Evolutionary conservation across 2,329 filamentous ascomycete genomes (phyloP), one percentile per base, ranked within the genome.

Genomic region (Trichoderma asperellum): DNA sequence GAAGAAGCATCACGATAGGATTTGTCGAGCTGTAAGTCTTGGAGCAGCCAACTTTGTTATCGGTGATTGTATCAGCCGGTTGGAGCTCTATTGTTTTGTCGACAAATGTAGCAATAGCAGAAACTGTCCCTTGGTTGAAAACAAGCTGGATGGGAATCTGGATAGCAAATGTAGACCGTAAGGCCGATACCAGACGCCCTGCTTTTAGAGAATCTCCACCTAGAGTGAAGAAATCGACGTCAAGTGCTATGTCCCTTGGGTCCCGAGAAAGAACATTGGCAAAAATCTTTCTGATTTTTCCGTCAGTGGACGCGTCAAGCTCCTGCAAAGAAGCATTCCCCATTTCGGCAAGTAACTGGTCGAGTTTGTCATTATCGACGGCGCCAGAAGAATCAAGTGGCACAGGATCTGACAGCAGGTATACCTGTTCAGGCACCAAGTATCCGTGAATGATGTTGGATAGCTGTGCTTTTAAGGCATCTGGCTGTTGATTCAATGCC

Each of bases 141-240:
- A 88, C 79, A 14, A 84, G 74, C 68, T 83, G 83, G 69, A 87
- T 85, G 0, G 85, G 82, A 0, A 88, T 76, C 24, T 82, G 80
- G 1, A 85, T 77, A 24, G 79, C 76, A 70, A 87, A 86, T 61
- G 84, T 79, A 34, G 79, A 79, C n/a, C 86, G 82, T 4, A 88
- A 78, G 1, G 79, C 76, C 1, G 86, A 86, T 7, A 87, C 77
- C 0, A 88, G 79, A 40, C 81, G 80, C 2, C 86, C 86, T 37
- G 86, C 86, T 24, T 80, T 80, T 58, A 88, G 79, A 43, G 84
- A 87, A 72, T 88, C 85, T 21, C 86, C 85, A 6, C 85, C 85
- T 18, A 86, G 78, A 14, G 79, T 78, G 72, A 87, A 87, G 73
- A 87, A 87, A 73, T 86, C 83, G 0, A 82, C 81, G 1, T 80